These are phyloP conservation scores for Xylaria nigripes DNA, from an alignment of 495 filamentous ascomycete genomes.

Conservation along the genomic window DNA sequence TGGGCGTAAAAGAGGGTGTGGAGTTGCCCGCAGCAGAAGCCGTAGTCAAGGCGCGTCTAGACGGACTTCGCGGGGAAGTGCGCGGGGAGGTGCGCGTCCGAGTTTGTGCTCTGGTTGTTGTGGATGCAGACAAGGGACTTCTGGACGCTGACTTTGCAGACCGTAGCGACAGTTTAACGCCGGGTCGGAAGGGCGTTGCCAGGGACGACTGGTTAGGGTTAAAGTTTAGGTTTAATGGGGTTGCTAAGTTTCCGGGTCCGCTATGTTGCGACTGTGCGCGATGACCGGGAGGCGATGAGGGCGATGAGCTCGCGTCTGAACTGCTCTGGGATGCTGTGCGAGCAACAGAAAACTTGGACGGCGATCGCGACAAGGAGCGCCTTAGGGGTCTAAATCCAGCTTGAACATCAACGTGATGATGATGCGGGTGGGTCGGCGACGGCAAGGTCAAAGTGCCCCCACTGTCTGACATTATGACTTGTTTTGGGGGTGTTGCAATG, in stretches of 20 bases:
- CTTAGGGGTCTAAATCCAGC: conserved; percentile 69
- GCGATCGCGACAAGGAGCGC: conserved; percentile 78
- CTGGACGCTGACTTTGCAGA: conserved; percentile 36
- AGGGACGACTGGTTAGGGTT: conserved; percentile 27
- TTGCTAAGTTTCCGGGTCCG: conserved; percentile 17
- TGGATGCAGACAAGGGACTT: conserved; percentile 29
- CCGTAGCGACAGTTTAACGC: conserved; percentile 46
- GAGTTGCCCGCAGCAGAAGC: conserved; percentile 65
- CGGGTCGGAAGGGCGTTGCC: conserved; percentile 33
- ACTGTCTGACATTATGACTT: conserved; percentile 37
- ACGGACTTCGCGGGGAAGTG: conserved; percentile 64
- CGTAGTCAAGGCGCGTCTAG: conserved; percentile 64
- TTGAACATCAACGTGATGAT: conserved; percentile 68
- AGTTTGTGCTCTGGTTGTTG: conserved; percentile 19
- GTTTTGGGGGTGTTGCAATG: conserved; percentile 1
- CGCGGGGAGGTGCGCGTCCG: conserved; percentile 23
- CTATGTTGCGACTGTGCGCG: conserved; percentile 24
- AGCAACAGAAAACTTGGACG: conserved; percentile 69
- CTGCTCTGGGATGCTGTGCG: conserved; percentile 40
- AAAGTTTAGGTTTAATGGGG: conserved; percentile 12
- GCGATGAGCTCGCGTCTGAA: conserved; percentile 18
- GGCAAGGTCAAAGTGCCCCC: conserved; percentile 73
- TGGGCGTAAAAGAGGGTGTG: conserved; percentile 33
- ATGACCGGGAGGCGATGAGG: conserved; percentile 23
- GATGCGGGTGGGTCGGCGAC: conserved; percentile 62